Evolutionary conservation across 768 basidiomycete genomes (phyloP).

Genomic region (Amanita molliuscula): DNA sequence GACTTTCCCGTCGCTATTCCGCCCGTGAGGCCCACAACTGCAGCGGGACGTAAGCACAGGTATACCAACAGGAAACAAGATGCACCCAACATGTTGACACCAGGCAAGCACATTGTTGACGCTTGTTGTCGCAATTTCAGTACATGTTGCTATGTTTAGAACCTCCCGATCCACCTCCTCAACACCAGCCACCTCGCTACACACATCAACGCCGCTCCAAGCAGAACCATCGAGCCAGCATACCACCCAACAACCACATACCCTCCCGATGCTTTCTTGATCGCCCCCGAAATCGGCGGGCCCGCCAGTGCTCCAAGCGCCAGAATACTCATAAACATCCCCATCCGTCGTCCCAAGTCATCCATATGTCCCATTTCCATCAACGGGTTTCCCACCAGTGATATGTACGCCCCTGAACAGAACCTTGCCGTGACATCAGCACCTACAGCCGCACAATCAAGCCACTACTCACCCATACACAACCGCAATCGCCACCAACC

Average conservation of each 20-base stretch:
- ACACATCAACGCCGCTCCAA: constrained; percentile 18
- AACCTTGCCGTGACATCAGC: constrained; percentile 21
- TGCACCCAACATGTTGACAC: neutral
- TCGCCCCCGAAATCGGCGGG: constrained; percentile 67
- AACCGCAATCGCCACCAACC: constrained; percentile 42
- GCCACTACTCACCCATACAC: constrained; percentile 47
- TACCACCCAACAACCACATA: constrained; percentile 47
- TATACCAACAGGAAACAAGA: neutral
- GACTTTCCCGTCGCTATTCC: constrained; percentile 97
- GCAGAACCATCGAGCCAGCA: constrained; percentile 30
- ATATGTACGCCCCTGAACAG: constrained; percentile 51
- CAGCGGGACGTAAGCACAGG: neutral
- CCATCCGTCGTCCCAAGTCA: constrained; percentile 56
- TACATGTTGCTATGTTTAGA: no score
- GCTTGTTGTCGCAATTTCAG: no score
- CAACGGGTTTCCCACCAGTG: constrained; percentile 44
- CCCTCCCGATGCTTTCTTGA: constrained; percentile 39
- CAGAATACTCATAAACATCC: constrained; percentile 52
- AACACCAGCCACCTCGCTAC: constrained; percentile 16
- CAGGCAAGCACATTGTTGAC: neutral
- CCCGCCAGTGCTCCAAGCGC: constrained; percentile 57
- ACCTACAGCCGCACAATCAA: neutral
- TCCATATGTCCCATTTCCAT: constrained; percentile 48
- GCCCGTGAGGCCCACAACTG: constrained; percentile 92
- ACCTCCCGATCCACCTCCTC: constrained; percentile 13